Evolutionary conservation across 305 asterid species (phyloP).

Genomic region (Solanum hybrid): DNA sequence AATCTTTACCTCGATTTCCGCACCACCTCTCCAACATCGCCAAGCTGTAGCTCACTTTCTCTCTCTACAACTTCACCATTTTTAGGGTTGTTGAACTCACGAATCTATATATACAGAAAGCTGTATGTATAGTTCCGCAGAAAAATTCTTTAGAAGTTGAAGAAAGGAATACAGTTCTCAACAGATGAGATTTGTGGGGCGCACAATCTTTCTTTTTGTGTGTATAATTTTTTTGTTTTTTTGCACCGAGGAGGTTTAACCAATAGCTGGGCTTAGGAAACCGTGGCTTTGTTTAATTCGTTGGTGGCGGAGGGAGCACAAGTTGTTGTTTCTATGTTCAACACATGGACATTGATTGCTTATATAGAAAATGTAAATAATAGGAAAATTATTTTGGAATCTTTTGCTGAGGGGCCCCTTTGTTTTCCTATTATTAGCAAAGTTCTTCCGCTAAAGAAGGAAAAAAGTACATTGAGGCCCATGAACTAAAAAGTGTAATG

Average conservation of each 20-base stretch:
- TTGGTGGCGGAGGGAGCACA: neutral
- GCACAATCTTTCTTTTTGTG: conserved; percentile 1
- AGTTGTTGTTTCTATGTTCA: neutral
- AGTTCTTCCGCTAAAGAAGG: neutral
- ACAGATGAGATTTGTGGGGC: conserved; percentile 26
- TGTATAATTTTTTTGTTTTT: neutral
- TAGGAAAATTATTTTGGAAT: neutral
- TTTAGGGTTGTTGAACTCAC: neutral
- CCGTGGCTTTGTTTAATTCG: neutral
- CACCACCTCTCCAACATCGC: conserved; percentile 15
- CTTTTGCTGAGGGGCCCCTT: neutral
- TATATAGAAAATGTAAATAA: neutral
- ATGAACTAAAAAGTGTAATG: neutral
- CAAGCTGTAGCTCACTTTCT: neutral
- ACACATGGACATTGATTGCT: conserved; percentile 1
- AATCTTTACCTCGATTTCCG: conserved; percentile 4
- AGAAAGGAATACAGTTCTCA: conserved; percentile 3
- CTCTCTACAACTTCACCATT: neutral
- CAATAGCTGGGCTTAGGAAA: neutral
- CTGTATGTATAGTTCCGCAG: neutral
- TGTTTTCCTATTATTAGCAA: neutral
- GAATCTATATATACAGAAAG: neutral
- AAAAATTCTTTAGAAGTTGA: neutral
- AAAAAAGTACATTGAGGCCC: neutral
- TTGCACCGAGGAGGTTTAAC: neutral